A percentile compares a stretch with the other conserved stretches of the same genome.
Evolutionary conservation across 176 grass and related monocot genomes (phyloP).

Genomic region (Calamus simplicifolius): DNA sequence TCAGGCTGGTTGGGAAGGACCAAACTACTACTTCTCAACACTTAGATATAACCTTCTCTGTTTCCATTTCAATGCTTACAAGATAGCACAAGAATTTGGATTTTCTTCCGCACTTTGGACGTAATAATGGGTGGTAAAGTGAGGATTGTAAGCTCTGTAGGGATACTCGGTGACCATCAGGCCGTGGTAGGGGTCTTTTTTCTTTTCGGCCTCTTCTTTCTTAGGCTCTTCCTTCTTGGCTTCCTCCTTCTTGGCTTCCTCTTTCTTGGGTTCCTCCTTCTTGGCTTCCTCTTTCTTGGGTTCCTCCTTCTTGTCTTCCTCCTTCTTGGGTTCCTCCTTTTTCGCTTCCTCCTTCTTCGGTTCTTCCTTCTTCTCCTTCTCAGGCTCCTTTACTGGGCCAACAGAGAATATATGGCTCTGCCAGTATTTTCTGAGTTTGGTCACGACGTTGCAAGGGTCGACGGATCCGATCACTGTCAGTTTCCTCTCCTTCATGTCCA

Average conservation of each 20-base stretch:
- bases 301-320: too few relatives aligned
- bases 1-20: too few relatives aligned
- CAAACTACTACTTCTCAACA: too few relatives aligned
- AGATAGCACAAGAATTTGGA: conserved; percentile 72
- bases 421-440: conserved; percentile 76
- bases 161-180: conserved; percentile 23
- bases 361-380: conserved; percentile 13
- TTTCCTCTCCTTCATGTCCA: conserved; percentile 66
- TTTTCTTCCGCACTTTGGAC: conserved; percentile 68
- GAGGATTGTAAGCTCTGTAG: conserved; percentile 26
- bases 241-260: conserved; percentile 24
- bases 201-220: conserved; percentile 12
- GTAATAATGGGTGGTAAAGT: conserved; percentile 24
- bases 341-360: neutral
- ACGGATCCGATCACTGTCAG: conserved; percentile 72
- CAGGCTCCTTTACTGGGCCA: conserved; percentile 46
- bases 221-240: conserved; percentile 10
- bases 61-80: conserved; percentile 7
- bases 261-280: conserved; percentile 32
- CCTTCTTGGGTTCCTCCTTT: too few relatives aligned
- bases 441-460: conserved; percentile 60
- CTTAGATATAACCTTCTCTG: too few relatives aligned
- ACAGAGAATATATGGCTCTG: conserved; percentile 43
- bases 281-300: too few relatives aligned
- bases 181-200: conserved; percentile 11